Conservation (phyloP, 495 filamentous ascomycete species). For the Aspergillus incahuasiensis region DNA sequence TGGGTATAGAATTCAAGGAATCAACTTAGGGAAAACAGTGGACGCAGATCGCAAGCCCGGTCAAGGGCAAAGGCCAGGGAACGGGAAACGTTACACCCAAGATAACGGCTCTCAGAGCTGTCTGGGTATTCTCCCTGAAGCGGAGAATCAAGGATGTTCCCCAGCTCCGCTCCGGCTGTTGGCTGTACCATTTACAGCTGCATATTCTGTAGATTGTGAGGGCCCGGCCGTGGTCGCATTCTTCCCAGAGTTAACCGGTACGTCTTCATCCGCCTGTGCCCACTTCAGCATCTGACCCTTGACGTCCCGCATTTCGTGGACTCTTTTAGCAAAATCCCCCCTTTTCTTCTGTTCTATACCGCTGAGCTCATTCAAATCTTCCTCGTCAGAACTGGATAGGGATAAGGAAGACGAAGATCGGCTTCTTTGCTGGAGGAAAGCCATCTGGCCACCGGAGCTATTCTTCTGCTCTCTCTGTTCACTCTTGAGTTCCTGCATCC, state of each 20-base stretch:
- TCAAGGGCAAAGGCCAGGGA: neutral
- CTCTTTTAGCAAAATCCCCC: slow-evolving; percentile 26
- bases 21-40: neutral
- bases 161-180: neutral
- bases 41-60: neutral
- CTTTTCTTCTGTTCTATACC: slow-evolving; percentile 28
- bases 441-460: slow-evolving; percentile 53
- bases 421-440: slow-evolving; percentile 65
- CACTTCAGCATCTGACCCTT: slow-evolving; percentile 39
- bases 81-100: neutral
- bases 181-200: neutral
- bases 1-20: neutral
- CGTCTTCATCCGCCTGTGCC: slow-evolving; percentile 29
- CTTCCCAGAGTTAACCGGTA: neutral
- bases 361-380: slow-evolving; percentile 58
- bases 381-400: slow-evolving; percentile 72
- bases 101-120: neutral
- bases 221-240: neutral
- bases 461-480: slow-evolving; percentile 61
- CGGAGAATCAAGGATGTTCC: too few species aligned
- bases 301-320: slow-evolving; percentile 40
- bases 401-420: slow-evolving; percentile 47
- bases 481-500: slow-evolving; percentile 57
- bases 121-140: too few species aligned
- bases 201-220: neutral